phyloP scores from a whole-genome alignment of 768 basidiomycete genomes.

The Coprinopsis sp. region DNA sequence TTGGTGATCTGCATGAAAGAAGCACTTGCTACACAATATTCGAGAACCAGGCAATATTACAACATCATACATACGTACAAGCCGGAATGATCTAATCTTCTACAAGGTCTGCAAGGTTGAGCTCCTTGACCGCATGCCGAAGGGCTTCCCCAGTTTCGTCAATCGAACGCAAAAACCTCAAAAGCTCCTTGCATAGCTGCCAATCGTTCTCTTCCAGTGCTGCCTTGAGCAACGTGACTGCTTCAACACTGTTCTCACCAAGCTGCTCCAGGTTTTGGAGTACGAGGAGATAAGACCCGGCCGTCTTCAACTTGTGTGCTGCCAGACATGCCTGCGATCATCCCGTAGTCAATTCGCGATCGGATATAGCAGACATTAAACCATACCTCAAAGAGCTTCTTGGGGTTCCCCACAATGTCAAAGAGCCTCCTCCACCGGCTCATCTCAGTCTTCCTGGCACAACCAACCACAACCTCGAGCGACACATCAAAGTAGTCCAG shows the following conservation, averaged over 20 bases:
- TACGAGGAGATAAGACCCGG: constrained; percentile 89
- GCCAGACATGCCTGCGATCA: constrained; percentile 64
- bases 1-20: background rate
- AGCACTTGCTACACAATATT: background rate
- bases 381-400: constrained; percentile 82
- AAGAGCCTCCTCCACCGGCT: constrained; percentile 88
- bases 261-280: constrained; percentile 90
- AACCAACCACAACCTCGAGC: constrained; percentile 91
- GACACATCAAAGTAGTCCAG: constrained; percentile 91
- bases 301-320: constrained; percentile 74
- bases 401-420: constrained; percentile 85
- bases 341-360: background rate
- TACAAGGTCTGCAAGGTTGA: constrained; percentile 17
- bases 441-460: constrained; percentile 94
- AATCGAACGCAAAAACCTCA: constrained; percentile 89
- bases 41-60: background rate
- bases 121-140: constrained; percentile 51
- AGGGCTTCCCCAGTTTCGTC: constrained; percentile 80
- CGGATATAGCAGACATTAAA: background rate
- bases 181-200: constrained; percentile 86
- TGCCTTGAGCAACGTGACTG: constrained; percentile 69
- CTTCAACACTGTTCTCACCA: constrained; percentile 75
- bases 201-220: constrained; percentile 80
- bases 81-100: no score
- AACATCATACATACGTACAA: no score